Evolutionary conservation across 1,139 yeast species (phyloP).

Genomic region (Saccharomyces pastorianus): DNA sequence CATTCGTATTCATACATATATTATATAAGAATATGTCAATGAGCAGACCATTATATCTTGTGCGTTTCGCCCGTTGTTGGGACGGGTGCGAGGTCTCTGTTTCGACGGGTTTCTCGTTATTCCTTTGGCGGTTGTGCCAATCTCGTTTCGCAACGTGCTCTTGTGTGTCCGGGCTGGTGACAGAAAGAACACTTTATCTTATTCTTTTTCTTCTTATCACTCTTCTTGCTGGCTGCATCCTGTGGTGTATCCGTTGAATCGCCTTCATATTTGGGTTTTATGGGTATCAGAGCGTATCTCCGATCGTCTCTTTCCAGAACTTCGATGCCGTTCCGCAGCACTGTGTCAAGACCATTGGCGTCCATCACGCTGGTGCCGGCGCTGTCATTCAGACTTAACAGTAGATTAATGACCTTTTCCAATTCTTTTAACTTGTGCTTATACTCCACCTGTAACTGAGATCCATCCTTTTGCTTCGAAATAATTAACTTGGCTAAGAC

Average conservation of each 20-base stretch:
- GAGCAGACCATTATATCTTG: no score
- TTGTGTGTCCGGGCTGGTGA: conserved; percentile 44
- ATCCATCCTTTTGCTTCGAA: conserved; percentile 28
- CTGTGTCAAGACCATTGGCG: conserved; percentile 12
- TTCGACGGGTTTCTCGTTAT: background rate
- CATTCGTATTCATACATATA: no score
- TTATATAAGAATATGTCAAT: no score
- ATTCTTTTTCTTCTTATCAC: conserved; percentile 21
- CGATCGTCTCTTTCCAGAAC: conserved; percentile 11
- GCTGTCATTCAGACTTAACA: conserved; percentile 7
- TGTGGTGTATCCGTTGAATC: conserved; percentile 1
- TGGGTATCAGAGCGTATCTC: conserved; percentile 22
- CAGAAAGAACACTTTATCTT: conserved; percentile 45
- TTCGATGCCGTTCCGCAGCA: conserved; percentile 11
- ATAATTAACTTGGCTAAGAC: conserved; percentile 37
- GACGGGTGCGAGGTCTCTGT: background rate
- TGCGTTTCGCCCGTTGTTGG: no score
- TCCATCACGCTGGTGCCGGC: conserved; percentile 10
- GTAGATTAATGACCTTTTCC: conserved; percentile 14
- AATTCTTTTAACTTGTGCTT: conserved; percentile 34
- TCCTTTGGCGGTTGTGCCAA: conserved; percentile 14
- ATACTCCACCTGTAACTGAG: conserved; percentile 36
- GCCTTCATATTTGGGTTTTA: conserved; percentile 7
- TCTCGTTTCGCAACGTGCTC: conserved; percentile 47
- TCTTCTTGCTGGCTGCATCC: conserved; percentile 6